A percentile compares a stretch with the other conserved stretches of the same genome.
Conservation (phyloP, 495 filamentous ascomycete genomes). For the Cryomyces antarcticus region DNA sequence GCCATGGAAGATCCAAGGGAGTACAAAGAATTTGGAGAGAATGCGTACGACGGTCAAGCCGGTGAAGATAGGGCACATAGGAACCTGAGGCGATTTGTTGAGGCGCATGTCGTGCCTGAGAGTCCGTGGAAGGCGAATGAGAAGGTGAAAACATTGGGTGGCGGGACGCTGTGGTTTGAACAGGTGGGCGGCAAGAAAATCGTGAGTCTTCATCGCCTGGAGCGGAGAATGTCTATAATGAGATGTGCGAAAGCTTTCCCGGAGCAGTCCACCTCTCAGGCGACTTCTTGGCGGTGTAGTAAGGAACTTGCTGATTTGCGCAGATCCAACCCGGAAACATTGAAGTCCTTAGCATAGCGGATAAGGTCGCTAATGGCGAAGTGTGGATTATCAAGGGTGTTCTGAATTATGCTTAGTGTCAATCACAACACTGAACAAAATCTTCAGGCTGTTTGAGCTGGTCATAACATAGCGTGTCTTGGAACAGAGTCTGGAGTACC, state of each 20-base stretch:
- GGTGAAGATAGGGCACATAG: slow-evolving; percentile 60
- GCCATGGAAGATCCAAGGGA: slow-evolving; percentile 81
- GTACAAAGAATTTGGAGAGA: slow-evolving; percentile 47
- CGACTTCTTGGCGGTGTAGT: too few relatives aligned
- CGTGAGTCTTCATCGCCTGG: slow-evolving; percentile 26
- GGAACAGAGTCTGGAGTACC: too few relatives aligned
- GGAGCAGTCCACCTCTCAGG: too few relatives aligned
- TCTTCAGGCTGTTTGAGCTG: too few relatives aligned
- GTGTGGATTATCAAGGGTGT: slow-evolving; percentile 28
- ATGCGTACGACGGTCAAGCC: slow-evolving; percentile 59
- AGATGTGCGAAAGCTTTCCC: neutral
- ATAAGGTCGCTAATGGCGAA: slow-evolving; percentile 67
- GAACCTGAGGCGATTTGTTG: slow-evolving; percentile 69
- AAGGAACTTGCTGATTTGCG: too few relatives aligned
- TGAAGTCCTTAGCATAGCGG: slow-evolving; percentile 48
- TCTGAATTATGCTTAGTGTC: slow-evolving; percentile 11
- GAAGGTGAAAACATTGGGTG: slow-evolving; percentile 49
- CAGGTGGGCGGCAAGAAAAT: slow-evolving; percentile 39
- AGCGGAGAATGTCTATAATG: neutral
- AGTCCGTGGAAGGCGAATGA: slow-evolving; percentile 65
- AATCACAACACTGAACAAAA: too few relatives aligned
- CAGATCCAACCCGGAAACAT: slow-evolving; percentile 67
- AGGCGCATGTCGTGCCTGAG: slow-evolving; percentile 59
- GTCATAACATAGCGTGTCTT: too few relatives aligned
- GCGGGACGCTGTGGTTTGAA: slow-evolving; percentile 65